phyloP scores from a whole-genome alignment of 495 filamentous ascomycete species.

The Cladorrhinum samala region DNA sequence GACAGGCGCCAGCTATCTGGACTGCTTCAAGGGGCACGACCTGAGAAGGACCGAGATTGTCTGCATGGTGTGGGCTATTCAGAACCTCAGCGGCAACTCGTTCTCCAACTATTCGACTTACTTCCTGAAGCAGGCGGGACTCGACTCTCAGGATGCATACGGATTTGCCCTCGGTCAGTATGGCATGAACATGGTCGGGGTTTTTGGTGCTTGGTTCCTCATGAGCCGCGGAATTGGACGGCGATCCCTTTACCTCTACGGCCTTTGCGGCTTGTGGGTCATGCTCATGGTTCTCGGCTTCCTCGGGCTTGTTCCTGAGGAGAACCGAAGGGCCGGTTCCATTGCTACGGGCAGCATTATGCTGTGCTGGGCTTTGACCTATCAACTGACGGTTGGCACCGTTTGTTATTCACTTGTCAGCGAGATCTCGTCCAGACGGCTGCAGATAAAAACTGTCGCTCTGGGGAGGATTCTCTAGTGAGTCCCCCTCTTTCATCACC shows the following conservation, averaged over 20 bases:
- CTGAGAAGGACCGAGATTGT: constrained; percentile 71
- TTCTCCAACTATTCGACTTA: constrained; percentile 78
- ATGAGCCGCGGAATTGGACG: constrained; percentile 65
- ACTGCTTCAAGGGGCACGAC: constrained; percentile 72
- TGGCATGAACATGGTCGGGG: constrained; percentile 66
- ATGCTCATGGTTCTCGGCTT: constrained; percentile 73
- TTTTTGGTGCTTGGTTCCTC: constrained; percentile 67
- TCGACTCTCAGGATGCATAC: constrained; percentile 53
- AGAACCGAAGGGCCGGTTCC: constrained; percentile 47
- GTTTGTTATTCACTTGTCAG: constrained; percentile 74
- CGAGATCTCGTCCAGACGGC: constrained; percentile 64
- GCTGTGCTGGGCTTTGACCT: constrained; percentile 66
- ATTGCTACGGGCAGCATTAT: constrained; percentile 67
- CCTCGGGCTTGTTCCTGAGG: constrained; percentile 55
- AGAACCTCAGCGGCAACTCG: constrained; percentile 71
- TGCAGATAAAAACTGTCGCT: constrained; percentile 67
- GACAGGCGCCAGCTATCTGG: constrained; percentile 59
- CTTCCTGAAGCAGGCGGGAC: constrained; percentile 69
- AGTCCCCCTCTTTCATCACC: too few species aligned
- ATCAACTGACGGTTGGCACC: constrained; percentile 71
- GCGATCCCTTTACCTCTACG: constrained; percentile 63
- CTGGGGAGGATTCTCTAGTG: constrained; percentile 64
- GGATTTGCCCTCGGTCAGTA: constrained; percentile 69
- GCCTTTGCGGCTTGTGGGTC: constrained; percentile 55
- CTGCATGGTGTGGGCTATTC: constrained; percentile 77